These are phyloP conservation scores for Hanseniaspora mollemarum DNA, from an alignment of 805 yeast genomes.

Conservation along the genomic window DNA sequence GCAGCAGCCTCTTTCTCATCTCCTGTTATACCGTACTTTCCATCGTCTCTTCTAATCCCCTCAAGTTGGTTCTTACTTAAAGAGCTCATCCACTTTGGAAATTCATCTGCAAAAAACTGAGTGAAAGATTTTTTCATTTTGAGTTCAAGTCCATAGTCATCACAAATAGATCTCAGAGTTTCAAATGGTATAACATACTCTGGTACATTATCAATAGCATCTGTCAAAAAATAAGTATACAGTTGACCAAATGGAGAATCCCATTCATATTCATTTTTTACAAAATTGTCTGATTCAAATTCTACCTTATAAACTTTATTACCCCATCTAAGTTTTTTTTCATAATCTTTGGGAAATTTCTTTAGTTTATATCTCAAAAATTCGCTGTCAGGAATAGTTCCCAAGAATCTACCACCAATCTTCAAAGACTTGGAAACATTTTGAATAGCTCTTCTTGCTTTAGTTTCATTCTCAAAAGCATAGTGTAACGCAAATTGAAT, in stretches of 20 bases:
- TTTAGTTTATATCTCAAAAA: conserved; percentile 56
- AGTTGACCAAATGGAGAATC: conserved; percentile 69
- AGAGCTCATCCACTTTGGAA: conserved; percentile 50
- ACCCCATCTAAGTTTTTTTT: conserved; percentile 55
- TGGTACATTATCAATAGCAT: conserved; percentile 93
- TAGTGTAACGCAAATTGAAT: conserved; percentile 91
- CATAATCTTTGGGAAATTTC: conserved; percentile 40
- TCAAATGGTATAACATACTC: conserved; percentile 96
- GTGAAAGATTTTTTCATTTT: conserved; percentile 65
- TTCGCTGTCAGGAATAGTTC: conserved; percentile 89
- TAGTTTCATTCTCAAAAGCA: conserved; percentile 78
- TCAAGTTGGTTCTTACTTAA: conserved; percentile 53
- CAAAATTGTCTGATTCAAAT: conserved; percentile 56
- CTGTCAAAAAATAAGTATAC: conserved; percentile 70
- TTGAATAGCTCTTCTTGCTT: conserved; percentile 57
- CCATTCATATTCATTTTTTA: conserved; percentile 61
- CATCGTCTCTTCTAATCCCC: conserved; percentile 64
- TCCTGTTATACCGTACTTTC: conserved; percentile 76
- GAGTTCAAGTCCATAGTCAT: conserved; percentile 65
- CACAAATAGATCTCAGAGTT: conserved; percentile 67
- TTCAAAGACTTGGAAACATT: conserved; percentile 68
- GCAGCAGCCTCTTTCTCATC: conserved; percentile 79
- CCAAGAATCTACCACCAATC: conserved; percentile 79
- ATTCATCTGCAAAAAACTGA: conserved; percentile 70
- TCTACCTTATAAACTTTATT: conserved; percentile 71